phyloP scores from a whole-genome alignment of 495 filamentous ascomycete genomes.

The Penicillium fimorum region DNA sequence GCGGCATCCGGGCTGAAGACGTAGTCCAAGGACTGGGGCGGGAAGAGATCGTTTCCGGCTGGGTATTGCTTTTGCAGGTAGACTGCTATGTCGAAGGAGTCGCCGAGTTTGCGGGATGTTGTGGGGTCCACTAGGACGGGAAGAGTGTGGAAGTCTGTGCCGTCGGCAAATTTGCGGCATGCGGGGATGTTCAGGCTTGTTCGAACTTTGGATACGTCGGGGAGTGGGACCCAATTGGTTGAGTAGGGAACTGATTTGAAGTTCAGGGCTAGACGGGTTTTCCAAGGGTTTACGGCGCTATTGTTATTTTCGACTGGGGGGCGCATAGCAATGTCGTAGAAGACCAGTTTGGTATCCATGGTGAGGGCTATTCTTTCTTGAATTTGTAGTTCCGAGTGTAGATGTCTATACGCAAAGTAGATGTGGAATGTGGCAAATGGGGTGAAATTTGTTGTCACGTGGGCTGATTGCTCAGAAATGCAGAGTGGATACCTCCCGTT shows the following conservation, averaged over 20 bases:
- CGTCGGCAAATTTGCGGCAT: constrained; percentile 55
- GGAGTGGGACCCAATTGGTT: constrained; percentile 54
- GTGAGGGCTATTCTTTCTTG: background rate
- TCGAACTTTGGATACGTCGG: constrained; percentile 49
- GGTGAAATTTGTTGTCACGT: too few relatives aligned
- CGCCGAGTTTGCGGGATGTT: constrained; percentile 47
- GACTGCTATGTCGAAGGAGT: constrained; percentile 62
- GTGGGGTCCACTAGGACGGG: constrained; percentile 52
- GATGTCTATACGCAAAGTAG: background rate
- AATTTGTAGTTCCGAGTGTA: background rate
- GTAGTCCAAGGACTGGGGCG: constrained; percentile 33
- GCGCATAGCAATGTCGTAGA: constrained; percentile 58
- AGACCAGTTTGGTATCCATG: constrained; percentile 28
- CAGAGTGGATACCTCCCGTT: too few relatives aligned
- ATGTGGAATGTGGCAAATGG: too few relatives aligned
- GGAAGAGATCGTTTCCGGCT: constrained; percentile 40
- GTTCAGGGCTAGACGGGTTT: constrained; percentile 57
- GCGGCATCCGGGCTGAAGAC: constrained; percentile 10
- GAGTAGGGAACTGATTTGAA: constrained; percentile 53
- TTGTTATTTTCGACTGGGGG: constrained; percentile 35
- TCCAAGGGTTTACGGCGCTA: constrained; percentile 59
- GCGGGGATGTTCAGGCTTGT: constrained; percentile 41
- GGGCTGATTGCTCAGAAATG: too few relatives aligned
- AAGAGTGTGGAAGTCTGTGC: constrained; percentile 57
- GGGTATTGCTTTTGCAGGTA: constrained; percentile 54